phyloP scores from a whole-genome alignment of 352 stramenopile species.

The Phytophthora vignae region DNA sequence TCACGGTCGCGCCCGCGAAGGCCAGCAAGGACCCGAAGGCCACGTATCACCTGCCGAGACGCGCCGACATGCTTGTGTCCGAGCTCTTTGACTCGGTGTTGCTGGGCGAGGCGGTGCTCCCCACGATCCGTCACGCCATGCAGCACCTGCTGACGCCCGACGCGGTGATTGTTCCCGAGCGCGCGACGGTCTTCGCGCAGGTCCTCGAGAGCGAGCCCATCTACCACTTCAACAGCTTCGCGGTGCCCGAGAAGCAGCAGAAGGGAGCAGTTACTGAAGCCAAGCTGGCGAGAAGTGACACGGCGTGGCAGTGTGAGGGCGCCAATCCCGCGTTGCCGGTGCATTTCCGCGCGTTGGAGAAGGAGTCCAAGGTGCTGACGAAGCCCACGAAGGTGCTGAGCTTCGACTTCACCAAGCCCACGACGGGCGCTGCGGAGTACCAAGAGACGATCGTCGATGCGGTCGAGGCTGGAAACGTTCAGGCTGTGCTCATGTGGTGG shows the following conservation, averaged over 20 bases:
- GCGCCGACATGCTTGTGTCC: constrained; percentile 92
- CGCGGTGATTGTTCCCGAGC: constrained; percentile 72
- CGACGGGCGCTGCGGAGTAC: constrained; percentile 29
- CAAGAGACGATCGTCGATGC: constrained; percentile 53
- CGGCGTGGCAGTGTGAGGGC: constrained; percentile 68
- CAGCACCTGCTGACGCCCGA: constrained; percentile 64
- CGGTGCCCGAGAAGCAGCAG: constrained; percentile 38
- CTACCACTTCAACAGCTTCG: constrained; percentile 75
- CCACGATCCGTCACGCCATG: constrained; percentile 83
- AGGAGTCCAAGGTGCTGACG: constrained; percentile 54
- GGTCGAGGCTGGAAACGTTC: constrained; percentile 42
- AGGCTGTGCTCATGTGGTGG: constrained; percentile 89
- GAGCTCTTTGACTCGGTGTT: constrained; percentile 94
- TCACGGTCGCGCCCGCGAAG: constrained; percentile 47
- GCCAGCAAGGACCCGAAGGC: constrained; percentile 7
- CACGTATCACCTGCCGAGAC: constrained; percentile 59
- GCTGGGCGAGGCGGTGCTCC: constrained; percentile 90
- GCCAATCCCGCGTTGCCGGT: constrained; percentile 69
- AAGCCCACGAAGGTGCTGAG: constrained; percentile 52
- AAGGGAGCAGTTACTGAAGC: constrained; percentile 15
- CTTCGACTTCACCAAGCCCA: constrained; percentile 72
- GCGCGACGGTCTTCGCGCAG: constrained; percentile 76
- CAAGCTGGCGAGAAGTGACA: constrained; percentile 61
- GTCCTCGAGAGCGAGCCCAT: constrained; percentile 71
- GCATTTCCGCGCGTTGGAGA: constrained; percentile 60